phyloP scores from a whole-genome alignment of 1,284 basidiomycete genomes.

The Cerrena zonata region DNA sequence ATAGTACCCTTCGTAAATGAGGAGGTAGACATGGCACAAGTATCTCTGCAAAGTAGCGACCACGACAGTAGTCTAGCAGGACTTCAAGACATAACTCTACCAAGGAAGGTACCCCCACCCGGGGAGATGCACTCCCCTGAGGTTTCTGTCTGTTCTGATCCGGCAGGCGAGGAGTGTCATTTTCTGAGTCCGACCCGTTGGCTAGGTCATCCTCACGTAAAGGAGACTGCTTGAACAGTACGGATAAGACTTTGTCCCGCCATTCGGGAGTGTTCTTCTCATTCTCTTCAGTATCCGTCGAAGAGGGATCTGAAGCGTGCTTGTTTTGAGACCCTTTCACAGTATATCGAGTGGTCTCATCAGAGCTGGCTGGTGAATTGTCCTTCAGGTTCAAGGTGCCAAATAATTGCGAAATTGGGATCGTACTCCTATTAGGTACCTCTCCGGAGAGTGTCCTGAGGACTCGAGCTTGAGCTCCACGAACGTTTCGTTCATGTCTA shows the following conservation, averaged over 20 bases:
- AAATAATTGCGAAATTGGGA: constrained; percentile 30
- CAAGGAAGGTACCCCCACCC: constrained; percentile 38
- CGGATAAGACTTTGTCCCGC: constrained; percentile 48
- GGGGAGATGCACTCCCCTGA: not conserved
- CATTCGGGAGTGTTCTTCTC: constrained; percentile 34
- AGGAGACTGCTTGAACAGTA: constrained; percentile 38
- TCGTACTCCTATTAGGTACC: constrained; percentile 17
- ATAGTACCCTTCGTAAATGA: constrained; percentile 50
- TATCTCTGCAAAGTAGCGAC: constrained; percentile 30
- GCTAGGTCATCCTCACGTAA: not conserved
- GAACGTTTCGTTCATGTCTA: constrained; percentile 53
- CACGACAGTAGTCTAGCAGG: constrained; percentile 26
- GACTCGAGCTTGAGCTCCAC: constrained; percentile 27
- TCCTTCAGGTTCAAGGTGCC: not conserved
- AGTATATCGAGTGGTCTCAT: not conserved
- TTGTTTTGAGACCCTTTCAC: not conserved
- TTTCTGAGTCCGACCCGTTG: not conserved
- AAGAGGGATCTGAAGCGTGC: not conserved
- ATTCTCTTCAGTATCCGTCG: constrained; percentile 7
- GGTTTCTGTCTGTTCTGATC: not conserved
- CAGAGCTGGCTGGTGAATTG: not conserved
- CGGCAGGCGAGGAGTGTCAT: too few relatives aligned
- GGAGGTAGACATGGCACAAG: constrained; percentile 46
- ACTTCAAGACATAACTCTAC: constrained; percentile 36
- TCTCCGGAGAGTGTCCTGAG: constrained; percentile 12